phyloP scores from a whole-genome alignment of 768 basidiomycete genomes.

The Kwoniella sp. region DNA sequence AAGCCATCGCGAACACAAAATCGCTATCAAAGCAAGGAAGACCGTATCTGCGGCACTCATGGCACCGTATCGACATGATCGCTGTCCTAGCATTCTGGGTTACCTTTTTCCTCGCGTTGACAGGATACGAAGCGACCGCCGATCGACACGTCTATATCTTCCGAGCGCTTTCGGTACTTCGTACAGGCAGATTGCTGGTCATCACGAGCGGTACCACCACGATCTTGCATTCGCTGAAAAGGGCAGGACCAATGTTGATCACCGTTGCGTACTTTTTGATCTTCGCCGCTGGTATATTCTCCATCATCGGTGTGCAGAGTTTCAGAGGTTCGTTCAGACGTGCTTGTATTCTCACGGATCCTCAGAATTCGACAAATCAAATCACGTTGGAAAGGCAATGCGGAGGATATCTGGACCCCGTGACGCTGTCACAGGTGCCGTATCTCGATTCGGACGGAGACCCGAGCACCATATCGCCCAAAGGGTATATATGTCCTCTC shows the following conservation, averaged over 20 bases:
- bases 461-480: conserved; percentile 58
- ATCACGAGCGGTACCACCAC: conserved; percentile 92
- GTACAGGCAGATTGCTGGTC: conserved; percentile 77
- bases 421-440: conserved; percentile 59
- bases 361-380: conserved; percentile 48
- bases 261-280: conserved; percentile 87
- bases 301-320: conserved; percentile 89
- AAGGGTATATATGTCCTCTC: conserved; percentile 87
- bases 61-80: conserved; percentile 77
- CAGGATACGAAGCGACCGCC: conserved; percentile 67
- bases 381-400: conserved; percentile 64
- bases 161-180: conserved; percentile 80
- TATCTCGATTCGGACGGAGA: conserved; percentile 59
- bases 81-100: conserved; percentile 88
- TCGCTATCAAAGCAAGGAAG: conserved; percentile 57
- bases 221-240: conserved; percentile 89
- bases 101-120: conserved; percentile 69
- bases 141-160: conserved; percentile 78
- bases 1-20: conserved; percentile 54
- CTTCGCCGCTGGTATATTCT: conserved; percentile 85
- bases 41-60: conserved; percentile 88
- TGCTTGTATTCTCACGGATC: conserved; percentile 55
- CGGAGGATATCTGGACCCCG: conserved; percentile 75
- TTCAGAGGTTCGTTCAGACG: conserved; percentile 80
- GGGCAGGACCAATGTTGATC: conserved; percentile 82